A percentile compares a stretch with the other conserved stretches of the same genome.
These are phyloP conservation scores for Streptanthus diversifolius DNA, from an alignment of 345 rosid genomes.

Conservation along the genomic window DNA sequence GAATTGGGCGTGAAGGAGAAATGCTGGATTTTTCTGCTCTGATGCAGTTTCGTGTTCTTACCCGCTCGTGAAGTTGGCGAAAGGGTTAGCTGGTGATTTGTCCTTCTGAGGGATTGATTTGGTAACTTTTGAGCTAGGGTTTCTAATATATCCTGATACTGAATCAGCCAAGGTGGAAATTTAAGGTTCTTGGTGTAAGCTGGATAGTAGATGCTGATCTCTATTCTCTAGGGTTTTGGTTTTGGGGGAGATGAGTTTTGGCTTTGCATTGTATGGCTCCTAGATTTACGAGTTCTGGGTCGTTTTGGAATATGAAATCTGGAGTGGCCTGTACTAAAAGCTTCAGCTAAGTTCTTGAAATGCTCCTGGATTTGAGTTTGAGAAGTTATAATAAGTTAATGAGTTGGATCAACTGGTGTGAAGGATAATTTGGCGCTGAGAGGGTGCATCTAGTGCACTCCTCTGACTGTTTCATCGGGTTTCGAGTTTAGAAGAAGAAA, in stretches of 20 bases:
- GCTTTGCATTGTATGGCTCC: slow-evolving; percentile 50
- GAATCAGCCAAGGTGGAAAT: slow-evolving; percentile 29
- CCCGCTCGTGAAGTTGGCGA: slow-evolving; percentile 38
- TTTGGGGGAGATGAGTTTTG: slow-evolving; percentile 54
- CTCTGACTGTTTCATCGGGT: slow-evolving; percentile 21
- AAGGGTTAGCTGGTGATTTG: slow-evolving; percentile 20
- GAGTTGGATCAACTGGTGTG: slow-evolving; percentile 33
- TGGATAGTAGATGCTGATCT: slow-evolving; percentile 42
- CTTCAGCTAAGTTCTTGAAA: slow-evolving; percentile 26
- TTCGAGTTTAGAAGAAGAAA: not conserved
- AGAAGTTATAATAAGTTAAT: slow-evolving; percentile 11
- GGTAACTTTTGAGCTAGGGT: slow-evolving; percentile 56
- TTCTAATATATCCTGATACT: slow-evolving; percentile 32
- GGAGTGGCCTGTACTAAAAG: not conserved
- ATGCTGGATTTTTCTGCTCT: slow-evolving; percentile 32
- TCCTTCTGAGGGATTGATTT: slow-evolving; percentile 15
- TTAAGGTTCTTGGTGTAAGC: slow-evolving; percentile 31
- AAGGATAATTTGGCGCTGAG: slow-evolving; percentile 34
- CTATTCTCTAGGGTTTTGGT: slow-evolving; percentile 72
- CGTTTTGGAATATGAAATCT: slow-evolving; percentile 31
- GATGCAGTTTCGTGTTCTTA: slow-evolving; percentile 41
- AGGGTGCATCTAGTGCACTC: slow-evolving; percentile 33
- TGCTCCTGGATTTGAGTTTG: slow-evolving; percentile 26
- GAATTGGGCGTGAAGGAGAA: slow-evolving; percentile 33
- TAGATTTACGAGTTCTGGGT: slow-evolving; percentile 36